phyloP scores from a whole-genome alignment of 306 rosid species.

The Geum urbanum region DNA sequence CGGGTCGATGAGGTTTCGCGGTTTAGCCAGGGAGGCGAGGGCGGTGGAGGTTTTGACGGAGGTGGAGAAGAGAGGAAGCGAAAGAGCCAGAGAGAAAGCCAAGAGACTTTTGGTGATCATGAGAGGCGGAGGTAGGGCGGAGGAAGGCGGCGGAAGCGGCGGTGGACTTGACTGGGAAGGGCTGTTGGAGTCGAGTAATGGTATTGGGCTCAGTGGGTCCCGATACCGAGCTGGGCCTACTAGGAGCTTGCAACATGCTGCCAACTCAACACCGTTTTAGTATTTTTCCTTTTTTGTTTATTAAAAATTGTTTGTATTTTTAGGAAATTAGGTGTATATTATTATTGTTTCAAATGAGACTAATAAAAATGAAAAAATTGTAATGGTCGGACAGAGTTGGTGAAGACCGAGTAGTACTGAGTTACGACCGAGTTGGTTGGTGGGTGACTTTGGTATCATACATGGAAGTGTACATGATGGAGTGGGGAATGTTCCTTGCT shows the following conservation, averaged over 20 bases:
- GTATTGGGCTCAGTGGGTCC: slow-evolving; percentile 18
- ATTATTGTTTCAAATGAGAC: slow-evolving; percentile 19
- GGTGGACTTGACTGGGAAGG: slow-evolving; percentile 29
- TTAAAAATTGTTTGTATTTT: not conserved
- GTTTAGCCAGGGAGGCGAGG: slow-evolving; percentile 75
- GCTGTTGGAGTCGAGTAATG: slow-evolving; percentile 30
- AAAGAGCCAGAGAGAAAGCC: slow-evolving; percentile 78
- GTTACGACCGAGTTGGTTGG: slow-evolving; percentile 19
- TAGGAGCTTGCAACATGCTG: slow-evolving; percentile 36
- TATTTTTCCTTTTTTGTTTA: not conserved
- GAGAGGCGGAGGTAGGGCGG: slow-evolving; percentile 53
- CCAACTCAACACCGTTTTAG: slow-evolving; percentile 56
- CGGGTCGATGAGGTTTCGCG: slow-evolving; percentile 74
- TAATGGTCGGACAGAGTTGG: not conserved
- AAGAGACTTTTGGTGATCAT: slow-evolving; percentile 59
- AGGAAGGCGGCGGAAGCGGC: slow-evolving; percentile 19
- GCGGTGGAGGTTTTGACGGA: slow-evolving; percentile 69
- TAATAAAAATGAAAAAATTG: slow-evolving; percentile 11
- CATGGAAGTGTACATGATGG: not conserved
- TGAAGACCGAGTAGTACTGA: slow-evolving; percentile 23
- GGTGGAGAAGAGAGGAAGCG: slow-evolving; percentile 72
- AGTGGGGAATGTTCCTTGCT: not conserved
- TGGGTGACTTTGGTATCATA: not conserved
- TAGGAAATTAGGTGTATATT: not conserved
- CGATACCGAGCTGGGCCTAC: slow-evolving; percentile 33